Conservation (phyloP, 1,139 yeast species). For the Petasospora rhodanensis region DNA sequence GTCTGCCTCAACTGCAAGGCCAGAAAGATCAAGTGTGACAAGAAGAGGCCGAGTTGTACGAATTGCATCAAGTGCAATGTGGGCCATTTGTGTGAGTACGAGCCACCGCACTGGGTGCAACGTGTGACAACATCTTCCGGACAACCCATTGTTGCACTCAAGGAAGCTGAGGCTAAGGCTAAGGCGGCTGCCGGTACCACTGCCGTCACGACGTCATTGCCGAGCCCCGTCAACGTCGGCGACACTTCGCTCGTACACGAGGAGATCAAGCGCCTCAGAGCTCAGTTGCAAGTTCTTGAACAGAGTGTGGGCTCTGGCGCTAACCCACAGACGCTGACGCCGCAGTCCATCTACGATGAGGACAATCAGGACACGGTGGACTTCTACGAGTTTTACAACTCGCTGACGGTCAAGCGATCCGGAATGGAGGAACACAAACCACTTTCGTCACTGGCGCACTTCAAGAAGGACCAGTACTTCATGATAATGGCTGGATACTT, state of each 20-base stretch:
- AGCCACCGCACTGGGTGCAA: conserved; percentile 25
- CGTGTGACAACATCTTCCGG: conserved; percentile 13
- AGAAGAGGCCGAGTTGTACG: conserved; percentile 21
- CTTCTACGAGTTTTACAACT: conserved; percentile 21
- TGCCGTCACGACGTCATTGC: background rate
- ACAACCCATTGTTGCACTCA: conserved; percentile 5
- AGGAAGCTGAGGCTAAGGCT: conserved; percentile 4
- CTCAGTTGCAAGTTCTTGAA: conserved; percentile 5
- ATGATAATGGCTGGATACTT: conserved; percentile 21
- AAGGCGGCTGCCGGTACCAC: background rate
- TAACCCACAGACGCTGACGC: background rate
- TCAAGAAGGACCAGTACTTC: conserved; percentile 20
- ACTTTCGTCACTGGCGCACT: conserved; percentile 15
- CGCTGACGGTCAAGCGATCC: conserved; percentile 23
- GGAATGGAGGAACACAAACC: conserved; percentile 25
- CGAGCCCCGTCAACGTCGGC: background rate
- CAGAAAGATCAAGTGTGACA: conserved; percentile 26
- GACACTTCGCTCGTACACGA: conserved; percentile 2
- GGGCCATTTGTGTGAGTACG: conserved; percentile 24
- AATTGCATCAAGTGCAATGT: conserved; percentile 25
- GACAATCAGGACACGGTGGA: conserved; percentile 17
- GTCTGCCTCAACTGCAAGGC: conserved; percentile 26
- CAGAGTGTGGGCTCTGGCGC: conserved; percentile 2
- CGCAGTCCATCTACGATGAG: conserved; percentile 2
- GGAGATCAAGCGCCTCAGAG: conserved; percentile 12